phyloP scores from a whole-genome alignment of 148 eudicot species.

The Hydrangea macrophylla region DNA sequence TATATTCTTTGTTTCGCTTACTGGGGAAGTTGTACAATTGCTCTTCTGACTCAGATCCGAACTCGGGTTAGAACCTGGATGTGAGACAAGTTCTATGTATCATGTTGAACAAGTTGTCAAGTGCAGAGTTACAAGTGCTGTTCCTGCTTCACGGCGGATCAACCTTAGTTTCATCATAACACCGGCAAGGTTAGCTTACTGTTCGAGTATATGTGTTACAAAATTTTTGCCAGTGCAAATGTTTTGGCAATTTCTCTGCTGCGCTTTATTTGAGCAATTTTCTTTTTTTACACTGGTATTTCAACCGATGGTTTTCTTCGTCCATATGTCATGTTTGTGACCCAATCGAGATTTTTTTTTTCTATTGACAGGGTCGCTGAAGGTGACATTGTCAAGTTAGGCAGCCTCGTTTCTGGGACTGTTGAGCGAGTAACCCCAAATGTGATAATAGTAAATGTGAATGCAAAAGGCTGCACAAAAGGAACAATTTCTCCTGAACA shows the following conservation, averaged over 20 bases:
- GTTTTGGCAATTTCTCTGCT: background rate
- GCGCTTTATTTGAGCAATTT: background rate
- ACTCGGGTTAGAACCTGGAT: conserved; percentile 80
- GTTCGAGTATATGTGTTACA: too few species aligned
- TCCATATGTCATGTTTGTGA: background rate
- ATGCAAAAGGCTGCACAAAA: conserved; percentile 53
- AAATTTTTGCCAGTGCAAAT: background rate
- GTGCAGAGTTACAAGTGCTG: conserved; percentile 82
- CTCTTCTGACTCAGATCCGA: conserved; percentile 60
- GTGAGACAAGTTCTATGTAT: conserved; percentile 63
- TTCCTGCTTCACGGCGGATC: conserved; percentile 68
- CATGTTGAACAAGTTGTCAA: conserved; percentile 97
- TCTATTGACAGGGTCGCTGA: conserved; percentile 37
- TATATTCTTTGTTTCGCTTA: background rate
- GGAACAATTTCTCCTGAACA: conserved; percentile 83
- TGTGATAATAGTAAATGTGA: conserved; percentile 48
- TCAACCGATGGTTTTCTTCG: too few species aligned
- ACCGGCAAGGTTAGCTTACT: conserved; percentile 44
- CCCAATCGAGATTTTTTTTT: conserved; percentile 5
- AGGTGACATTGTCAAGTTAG: conserved; percentile 61
- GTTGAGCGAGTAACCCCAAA: conserved; percentile 68
- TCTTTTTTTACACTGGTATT: too few species aligned
- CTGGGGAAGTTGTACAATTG: background rate
- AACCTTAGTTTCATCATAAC: conserved; percentile 76
- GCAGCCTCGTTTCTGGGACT: conserved; percentile 82